Conservation (phyloP, 257 asterid species). For the Nicotiana benthamiana region DNA sequence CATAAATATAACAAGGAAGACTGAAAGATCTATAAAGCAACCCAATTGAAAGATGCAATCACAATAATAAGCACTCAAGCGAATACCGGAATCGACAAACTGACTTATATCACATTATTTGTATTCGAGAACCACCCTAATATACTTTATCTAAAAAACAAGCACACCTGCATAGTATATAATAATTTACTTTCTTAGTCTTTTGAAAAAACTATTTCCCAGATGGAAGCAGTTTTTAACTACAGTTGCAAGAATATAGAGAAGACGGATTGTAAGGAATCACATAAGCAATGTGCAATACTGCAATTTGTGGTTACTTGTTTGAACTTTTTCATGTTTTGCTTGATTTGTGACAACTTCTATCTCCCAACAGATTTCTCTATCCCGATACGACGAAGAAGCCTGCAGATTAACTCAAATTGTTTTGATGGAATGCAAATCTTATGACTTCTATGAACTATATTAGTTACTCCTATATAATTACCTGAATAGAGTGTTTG, state of each 20-base stretch:
- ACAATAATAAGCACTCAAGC: neutral
- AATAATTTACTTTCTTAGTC: neutral
- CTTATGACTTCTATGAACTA: neutral
- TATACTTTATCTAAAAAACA: neutral
- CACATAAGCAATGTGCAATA: neutral
- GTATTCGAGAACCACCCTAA: neutral
- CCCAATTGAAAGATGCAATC: neutral
- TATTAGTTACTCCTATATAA: neutral
- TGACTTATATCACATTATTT: neutral
- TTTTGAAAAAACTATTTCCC: neutral
- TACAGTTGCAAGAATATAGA: neutral
- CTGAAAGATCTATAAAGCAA: neutral
- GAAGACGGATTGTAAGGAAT: neutral
- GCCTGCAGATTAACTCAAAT: neutral
- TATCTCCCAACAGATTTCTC: neutral
- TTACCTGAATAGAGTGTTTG: neutral
- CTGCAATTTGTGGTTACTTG: neutral
- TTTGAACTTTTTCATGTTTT: neutral
- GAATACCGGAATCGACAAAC: neutral
- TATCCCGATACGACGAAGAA: neutral
- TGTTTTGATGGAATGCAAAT: neutral
- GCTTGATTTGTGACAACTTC: neutral
- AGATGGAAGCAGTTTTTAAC: neutral
- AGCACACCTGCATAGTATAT: neutral
- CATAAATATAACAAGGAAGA: neutral